phyloP scores from a whole-genome alignment of 805 yeast genomes.

The Danielia oregonensis region DNA sequence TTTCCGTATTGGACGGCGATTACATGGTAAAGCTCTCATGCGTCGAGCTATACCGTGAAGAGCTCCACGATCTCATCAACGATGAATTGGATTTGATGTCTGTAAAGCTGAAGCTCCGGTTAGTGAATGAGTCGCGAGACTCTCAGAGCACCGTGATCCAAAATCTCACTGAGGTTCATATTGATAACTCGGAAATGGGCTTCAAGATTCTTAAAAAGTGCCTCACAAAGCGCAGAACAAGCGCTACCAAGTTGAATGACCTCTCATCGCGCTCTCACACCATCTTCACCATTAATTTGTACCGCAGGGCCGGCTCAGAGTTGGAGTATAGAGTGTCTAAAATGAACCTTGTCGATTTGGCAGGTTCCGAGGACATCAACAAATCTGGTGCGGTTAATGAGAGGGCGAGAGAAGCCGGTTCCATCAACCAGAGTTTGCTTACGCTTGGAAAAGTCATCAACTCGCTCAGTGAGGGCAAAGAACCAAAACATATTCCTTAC shows the following conservation, averaged over 20 bases:
- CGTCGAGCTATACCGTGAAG: slow-evolving; percentile 85
- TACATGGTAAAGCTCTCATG: slow-evolving; percentile 73
- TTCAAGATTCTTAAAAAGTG: slow-evolving; percentile 54
- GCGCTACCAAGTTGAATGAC: slow-evolving; percentile 71
- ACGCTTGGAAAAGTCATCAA: slow-evolving; percentile 89
- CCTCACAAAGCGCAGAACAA: slow-evolving; percentile 56
- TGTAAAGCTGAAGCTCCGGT: slow-evolving; percentile 23
- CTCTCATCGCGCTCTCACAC: slow-evolving; percentile 75
- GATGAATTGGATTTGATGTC: slow-evolving; percentile 31
- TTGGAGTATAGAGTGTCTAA: slow-evolving; percentile 47
- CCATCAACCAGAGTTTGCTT: slow-evolving; percentile 82
- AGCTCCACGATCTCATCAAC: slow-evolving; percentile 65
- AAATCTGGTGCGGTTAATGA: slow-evolving; percentile 84
- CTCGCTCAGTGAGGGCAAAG: slow-evolving; percentile 31
- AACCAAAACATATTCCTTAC: slow-evolving; percentile 69
- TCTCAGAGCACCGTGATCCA: slow-evolving; percentile 47
- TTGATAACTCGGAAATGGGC: slow-evolving; percentile 55
- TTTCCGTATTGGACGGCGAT: slow-evolving; percentile 48
- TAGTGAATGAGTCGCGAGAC: slow-evolving; percentile 9
- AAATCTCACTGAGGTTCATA: slow-evolving; percentile 59
- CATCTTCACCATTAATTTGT: slow-evolving; percentile 61
- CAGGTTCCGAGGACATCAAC: slow-evolving; percentile 89
- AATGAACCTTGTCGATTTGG: slow-evolving; percentile 84
- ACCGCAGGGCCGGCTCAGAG: slow-evolving; percentile 39
- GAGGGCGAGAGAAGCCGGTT: slow-evolving; percentile 91